Evolutionary conservation across 73 alveolate species (phyloP).

Genomic region (Paramecium tetraurelia): DNA sequence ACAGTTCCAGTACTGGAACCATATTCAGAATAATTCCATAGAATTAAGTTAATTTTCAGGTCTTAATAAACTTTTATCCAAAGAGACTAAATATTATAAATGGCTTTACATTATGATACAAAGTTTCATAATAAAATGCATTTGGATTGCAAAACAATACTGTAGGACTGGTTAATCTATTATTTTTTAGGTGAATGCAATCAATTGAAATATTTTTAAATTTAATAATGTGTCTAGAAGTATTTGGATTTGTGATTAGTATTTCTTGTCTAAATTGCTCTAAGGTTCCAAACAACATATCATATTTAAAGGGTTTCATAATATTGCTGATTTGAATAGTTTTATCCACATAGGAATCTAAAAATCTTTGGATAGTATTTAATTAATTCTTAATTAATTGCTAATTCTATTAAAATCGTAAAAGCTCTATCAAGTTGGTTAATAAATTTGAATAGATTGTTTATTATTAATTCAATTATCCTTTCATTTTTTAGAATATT

Average conservation of each 20-base stretch:
- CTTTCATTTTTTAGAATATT: background rate
- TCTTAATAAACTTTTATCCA: conserved; percentile 68
- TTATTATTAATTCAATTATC: background rate
- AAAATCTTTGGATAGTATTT: background rate
- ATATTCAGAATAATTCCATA: conserved; percentile 83
- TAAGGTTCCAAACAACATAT: background rate
- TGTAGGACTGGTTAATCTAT: conserved; percentile 40
- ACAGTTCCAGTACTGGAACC: conserved; percentile 74
- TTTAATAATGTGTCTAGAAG: background rate
- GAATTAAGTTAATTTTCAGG: conserved; percentile 60
- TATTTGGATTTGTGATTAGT: background rate
- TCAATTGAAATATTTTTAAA: background rate
- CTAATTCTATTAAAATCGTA: background rate
- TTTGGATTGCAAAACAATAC: conserved; percentile 77
- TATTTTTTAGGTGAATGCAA: background rate
- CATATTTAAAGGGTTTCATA: background rate
- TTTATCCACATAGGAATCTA: background rate
- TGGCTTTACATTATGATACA: background rate
- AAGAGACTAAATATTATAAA: conserved; percentile 50
- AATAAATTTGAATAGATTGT: background rate
- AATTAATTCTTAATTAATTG: background rate
- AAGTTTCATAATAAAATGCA: conserved; percentile 71
- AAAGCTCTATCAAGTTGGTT: background rate
- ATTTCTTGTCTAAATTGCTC: background rate
- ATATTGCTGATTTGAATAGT: background rate